Conservation (phyloP, 2,329 filamentous ascomycete species). For the Orbilia quercus region DNA sequence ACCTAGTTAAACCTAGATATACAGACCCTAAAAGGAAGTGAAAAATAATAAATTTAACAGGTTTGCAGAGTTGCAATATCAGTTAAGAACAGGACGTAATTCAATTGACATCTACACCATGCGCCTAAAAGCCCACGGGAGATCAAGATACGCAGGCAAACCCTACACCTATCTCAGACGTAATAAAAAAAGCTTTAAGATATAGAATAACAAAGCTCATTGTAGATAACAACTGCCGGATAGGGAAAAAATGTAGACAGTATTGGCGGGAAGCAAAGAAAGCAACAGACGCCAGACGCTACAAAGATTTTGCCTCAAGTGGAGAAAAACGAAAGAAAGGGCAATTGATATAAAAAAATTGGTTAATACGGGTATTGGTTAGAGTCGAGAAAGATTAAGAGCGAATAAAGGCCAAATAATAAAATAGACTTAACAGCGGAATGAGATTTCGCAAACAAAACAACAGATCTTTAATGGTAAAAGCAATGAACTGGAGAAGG, state of each 20-base stretch:
- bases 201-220: too few relatives aligned
- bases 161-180: too few relatives aligned
- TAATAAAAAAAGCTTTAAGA: too few relatives aligned
- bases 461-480: background rate
- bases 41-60: too few relatives aligned
- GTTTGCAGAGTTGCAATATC: too few relatives aligned
- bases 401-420: background rate
- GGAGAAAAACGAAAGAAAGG: too few relatives aligned
- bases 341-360: slow-evolving; percentile 1
- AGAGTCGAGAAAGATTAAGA: background rate
- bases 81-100: too few relatives aligned
- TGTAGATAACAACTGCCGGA: background rate
- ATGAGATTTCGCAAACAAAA: background rate
- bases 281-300: slow-evolving; percentile 39
- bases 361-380: slow-evolving; percentile 18
- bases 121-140: too few relatives aligned
- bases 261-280: background rate
- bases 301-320: slow-evolving; percentile 6
- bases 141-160: too few relatives aligned
- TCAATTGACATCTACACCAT: too few relatives aligned
- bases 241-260: background rate
- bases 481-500: slow-evolving; percentile 1
- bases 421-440: slow-evolving; percentile 4
- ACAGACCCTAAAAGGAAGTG: too few relatives aligned
- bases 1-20: too few relatives aligned